Evolutionary conservation across 2,329 filamentous ascomycete species (phyloP).

Genomic region (Intubia oerlemansii): DNA sequence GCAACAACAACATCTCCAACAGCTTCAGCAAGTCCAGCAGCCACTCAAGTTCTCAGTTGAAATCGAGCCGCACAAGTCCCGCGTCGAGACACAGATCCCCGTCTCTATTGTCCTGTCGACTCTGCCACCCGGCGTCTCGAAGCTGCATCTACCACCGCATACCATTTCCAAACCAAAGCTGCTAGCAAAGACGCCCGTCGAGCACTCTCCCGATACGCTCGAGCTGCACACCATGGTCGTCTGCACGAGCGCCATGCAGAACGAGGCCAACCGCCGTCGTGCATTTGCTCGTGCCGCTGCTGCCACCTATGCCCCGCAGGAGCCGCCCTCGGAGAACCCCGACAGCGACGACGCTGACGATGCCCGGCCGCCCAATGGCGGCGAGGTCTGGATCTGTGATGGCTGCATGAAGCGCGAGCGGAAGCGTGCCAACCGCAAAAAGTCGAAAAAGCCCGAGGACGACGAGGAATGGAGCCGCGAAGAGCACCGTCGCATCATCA

Average conservation of each 20-base stretch:
- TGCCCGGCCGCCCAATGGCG: slow-evolving; percentile 62
- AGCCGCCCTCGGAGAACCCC: slow-evolving; percentile 24
- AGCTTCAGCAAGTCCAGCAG: too few species aligned
- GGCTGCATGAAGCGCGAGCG: slow-evolving; percentile 85
- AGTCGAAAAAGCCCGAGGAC: slow-evolving; percentile 80
- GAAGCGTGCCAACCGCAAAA: slow-evolving; percentile 81
- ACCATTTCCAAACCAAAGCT: slow-evolving; percentile 92
- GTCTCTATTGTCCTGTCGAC: slow-evolving; percentile 62
- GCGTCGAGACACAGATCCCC: slow-evolving; percentile 91
- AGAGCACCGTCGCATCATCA: slow-evolving; percentile 62
- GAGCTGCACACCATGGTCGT: slow-evolving; percentile 68
- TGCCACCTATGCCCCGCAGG: slow-evolving; percentile 14
- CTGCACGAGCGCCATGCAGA: slow-evolving; percentile 79
- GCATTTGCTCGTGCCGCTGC: slow-evolving; percentile 42
- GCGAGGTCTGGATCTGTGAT: slow-evolving; percentile 77
- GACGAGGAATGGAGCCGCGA: slow-evolving; percentile 71
- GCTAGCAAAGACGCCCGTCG: slow-evolving; percentile 48
- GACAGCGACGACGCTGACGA: slow-evolving; percentile 44
- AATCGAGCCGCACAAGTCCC: slow-evolving; percentile 57
- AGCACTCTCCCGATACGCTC: slow-evolving; percentile 48
- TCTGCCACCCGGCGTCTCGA: slow-evolving; percentile 53
- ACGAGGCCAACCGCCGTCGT: slow-evolving; percentile 39
- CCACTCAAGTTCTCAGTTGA: slow-evolving; percentile 19
- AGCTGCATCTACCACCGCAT: slow-evolving; percentile 68
- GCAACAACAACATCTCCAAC: neutral